Evolutionary conservation across 106 monocot genomes (phyloP), one percentile per base, ranked within the genome.

Genomic region (Phalaenopsis aphrodite): DNA sequence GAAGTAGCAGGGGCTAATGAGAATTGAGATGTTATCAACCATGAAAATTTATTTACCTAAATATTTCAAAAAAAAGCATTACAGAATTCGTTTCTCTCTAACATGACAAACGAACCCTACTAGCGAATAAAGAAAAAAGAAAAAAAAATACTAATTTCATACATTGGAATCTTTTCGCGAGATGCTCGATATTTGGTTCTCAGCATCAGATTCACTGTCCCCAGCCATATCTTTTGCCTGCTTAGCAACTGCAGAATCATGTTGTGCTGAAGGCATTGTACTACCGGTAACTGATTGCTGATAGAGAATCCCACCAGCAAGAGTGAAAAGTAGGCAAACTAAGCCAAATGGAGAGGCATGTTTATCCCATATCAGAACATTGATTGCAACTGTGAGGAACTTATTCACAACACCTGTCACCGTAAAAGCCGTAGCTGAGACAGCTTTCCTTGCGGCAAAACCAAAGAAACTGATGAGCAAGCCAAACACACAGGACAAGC

Each of bases 401-500:
- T 96, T 96, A 41, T 96, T 96, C n/a, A 93, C 93, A 30, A 93
- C 96, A 36, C 96, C 96, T 0, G 96, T 96, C n/a, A 93, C 93
- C 0, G 93, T 91, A 82, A 96, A 96, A 39, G 93, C 96, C 8
- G 96, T 93, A 6, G 96, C 93, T 0, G 96, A 96, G 48, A 96
- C 88, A 16, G 93, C 96, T 61, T 91, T 96, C 86, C 96, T 86
- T 15, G 91, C 85, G 6, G 96, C 95, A 84, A 96, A 96, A 11
- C 96, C 96, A 48, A 96, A 96, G 93, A 96, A 96, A 83, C 96
- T 96, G 71, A 96, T 96, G 52, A 87, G 77, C 79, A 96, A 81
- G 43, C 96, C 96, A 79, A 96, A 93, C 1, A 96, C 42, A 80
- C 96, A 96, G 2, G 93, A 91, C 69, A 91, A 61, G 12, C 82